phyloP scores from a whole-genome alignment of 306 rosid species.

The Castanopsis chinensis region DNA sequence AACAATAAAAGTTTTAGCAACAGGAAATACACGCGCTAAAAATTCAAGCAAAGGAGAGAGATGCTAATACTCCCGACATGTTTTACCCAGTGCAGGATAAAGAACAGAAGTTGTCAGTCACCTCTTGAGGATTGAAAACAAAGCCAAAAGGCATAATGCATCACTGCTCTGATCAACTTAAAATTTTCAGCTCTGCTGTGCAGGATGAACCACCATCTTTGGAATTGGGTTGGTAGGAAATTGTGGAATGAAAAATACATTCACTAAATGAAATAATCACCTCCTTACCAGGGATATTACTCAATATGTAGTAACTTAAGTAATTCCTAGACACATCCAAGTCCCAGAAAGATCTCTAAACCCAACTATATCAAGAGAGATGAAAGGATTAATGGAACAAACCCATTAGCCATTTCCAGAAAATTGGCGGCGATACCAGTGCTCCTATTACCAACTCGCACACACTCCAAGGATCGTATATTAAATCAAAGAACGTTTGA shows the following conservation, averaged over 20 bases:
- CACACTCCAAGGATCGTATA: conserved; percentile 13
- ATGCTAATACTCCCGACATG: conserved; percentile 70
- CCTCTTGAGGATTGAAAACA: conserved; percentile 77
- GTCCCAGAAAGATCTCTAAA: conserved; percentile 39
- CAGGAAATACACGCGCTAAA: conserved; percentile 52
- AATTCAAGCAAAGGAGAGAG: conserved; percentile 60
- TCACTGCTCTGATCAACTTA: conserved; percentile 69
- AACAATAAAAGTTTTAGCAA: conserved; percentile 68
- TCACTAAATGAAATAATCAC: conserved; percentile 42
- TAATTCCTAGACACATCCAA: conserved; percentile 38
- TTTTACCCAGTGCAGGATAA: conserved; percentile 83
- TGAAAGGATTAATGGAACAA: conserved; percentile 38
- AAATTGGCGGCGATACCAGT: conserved; percentile 32
- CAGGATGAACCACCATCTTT: conserved; percentile 55
- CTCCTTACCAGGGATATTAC: conserved; percentile 69
- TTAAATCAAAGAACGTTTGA: conserved; percentile 8
- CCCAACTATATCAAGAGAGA: conserved; percentile 32
- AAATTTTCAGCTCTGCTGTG: conserved; percentile 46
- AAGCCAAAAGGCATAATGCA: conserved; percentile 57
- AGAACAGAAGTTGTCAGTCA: conserved; percentile 71
- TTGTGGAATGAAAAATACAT: conserved; percentile 21
- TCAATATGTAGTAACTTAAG: conserved; percentile 33
- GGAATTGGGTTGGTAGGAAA: conserved; percentile 43
- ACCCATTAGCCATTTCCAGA: conserved; percentile 27
- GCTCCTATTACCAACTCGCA: conserved; percentile 22